Conservation (phyloP, 2,329 filamentous ascomycete genomes). For the Arthroderma sp. region DNA sequence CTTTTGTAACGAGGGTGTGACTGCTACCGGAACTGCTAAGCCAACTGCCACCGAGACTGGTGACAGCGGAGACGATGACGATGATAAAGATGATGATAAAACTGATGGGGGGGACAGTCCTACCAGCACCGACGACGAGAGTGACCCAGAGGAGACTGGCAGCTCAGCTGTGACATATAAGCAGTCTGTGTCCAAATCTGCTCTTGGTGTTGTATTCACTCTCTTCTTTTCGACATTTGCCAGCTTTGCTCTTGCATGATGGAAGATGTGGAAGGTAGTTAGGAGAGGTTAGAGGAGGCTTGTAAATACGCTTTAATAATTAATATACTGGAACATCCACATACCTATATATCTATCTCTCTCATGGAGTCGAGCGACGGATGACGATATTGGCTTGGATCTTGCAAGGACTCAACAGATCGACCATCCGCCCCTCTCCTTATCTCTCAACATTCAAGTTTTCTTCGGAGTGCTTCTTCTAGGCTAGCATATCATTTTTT, state of each 20-base stretch:
- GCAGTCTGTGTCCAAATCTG: conserved; percentile 3
- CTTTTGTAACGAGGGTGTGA: conserved; percentile 33
- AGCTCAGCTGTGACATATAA: neutral
- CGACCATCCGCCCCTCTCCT: neutral
- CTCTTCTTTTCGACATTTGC: conserved; percentile 6
- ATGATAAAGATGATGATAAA: neutral
- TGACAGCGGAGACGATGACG: neutral
- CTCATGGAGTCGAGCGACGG: too few relatives aligned
- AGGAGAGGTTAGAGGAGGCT: neutral
- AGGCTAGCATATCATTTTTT: neutral
- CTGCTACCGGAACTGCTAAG: conserved; percentile 27
- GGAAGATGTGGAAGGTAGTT: neutral
- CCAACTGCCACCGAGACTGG: neutral
- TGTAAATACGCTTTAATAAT: too few relatives aligned
- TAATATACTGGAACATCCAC: too few relatives aligned
- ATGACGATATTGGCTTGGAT: too few relatives aligned
- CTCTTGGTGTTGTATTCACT: conserved; percentile 5
- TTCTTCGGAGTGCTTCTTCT: neutral
- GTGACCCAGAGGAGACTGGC: neutral
- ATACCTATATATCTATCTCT: too few relatives aligned
- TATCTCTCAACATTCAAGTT: neutral
- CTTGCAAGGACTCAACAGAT: too few relatives aligned
- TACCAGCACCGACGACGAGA: neutral
- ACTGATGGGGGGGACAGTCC: neutral
- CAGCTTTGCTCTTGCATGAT: conserved; percentile 1